Conservation (phyloP, 257 asterid species). For the Nicotiana paniculata region DNA sequence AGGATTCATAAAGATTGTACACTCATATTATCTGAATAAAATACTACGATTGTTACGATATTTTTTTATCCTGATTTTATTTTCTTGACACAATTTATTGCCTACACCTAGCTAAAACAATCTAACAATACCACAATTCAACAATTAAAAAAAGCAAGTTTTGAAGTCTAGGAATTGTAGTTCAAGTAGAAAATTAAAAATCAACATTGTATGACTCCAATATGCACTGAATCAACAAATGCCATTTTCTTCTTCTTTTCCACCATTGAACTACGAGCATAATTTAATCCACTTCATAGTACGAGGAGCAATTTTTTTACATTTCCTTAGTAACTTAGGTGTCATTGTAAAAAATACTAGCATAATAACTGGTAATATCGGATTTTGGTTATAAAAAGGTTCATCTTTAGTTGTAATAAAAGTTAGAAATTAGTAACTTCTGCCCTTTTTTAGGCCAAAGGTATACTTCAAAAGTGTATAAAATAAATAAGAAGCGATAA, state of each 20-base stretch:
- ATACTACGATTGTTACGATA: too few relatives aligned
- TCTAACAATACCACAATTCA: not conserved
- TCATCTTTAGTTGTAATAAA: too few relatives aligned
- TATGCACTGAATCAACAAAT: not conserved
- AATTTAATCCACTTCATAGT: not conserved
- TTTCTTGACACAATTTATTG: too few relatives aligned
- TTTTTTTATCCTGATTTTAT: too few relatives aligned
- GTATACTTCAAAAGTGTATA: not conserved
- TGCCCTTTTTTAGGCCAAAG: not conserved
- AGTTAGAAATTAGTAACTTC: not conserved
- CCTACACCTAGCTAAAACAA: too few relatives aligned
- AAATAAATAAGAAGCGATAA: too few relatives aligned
- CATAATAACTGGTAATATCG: not conserved
- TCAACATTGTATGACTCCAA: not conserved
- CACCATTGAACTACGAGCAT: not conserved
- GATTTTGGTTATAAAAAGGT: too few relatives aligned
- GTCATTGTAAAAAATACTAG: not conserved
- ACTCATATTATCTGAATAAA: too few relatives aligned
- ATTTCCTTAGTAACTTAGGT: not conserved
- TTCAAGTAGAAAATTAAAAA: not conserved
- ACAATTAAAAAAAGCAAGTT: not conserved
- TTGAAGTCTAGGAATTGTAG: not conserved
- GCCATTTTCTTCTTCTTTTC: not conserved
- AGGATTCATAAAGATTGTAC: too few relatives aligned
- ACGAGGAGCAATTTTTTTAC: not conserved